These are phyloP conservation scores for Triangularia verruculosa DNA, from an alignment of 2,329 filamentous ascomycete genomes.

Conservation along the genomic window DNA sequence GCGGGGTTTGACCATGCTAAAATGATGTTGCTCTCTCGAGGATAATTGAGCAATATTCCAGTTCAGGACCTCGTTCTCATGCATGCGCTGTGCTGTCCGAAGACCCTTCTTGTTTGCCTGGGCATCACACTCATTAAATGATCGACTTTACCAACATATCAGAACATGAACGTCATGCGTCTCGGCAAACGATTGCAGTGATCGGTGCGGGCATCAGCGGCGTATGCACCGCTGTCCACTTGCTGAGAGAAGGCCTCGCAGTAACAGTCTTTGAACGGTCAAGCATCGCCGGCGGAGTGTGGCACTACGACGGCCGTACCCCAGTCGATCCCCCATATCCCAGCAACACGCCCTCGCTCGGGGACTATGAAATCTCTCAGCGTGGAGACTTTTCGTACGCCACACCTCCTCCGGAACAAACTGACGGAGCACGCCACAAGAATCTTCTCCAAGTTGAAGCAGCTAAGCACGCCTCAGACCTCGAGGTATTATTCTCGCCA, in stretches of 20 bases:
- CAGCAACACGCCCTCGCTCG: slow-evolving; percentile 29
- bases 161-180: neutral
- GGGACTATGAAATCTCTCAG: slow-evolving; percentile 29
- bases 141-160: slow-evolving; percentile 44
- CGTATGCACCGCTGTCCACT: slow-evolving; percentile 38
- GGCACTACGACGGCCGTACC: slow-evolving; percentile 36
- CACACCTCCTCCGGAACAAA: slow-evolving; percentile 22
- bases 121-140: no score
- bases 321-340: slow-evolving; percentile 35
- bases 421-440: neutral
- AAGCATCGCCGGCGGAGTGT: slow-evolving; percentile 36
- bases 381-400: slow-evolving; percentile 20
- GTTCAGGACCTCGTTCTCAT: neutral
- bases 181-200: slow-evolving; percentile 33
- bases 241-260: slow-evolving; percentile 35
- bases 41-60: neutral
- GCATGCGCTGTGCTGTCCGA: neutral
- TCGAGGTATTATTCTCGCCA: slow-evolving; percentile 33
- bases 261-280: slow-evolving; percentile 41
- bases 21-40: neutral
- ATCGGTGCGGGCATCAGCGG: slow-evolving; percentile 42
- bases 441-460: neutral
- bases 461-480: slow-evolving; percentile 30
- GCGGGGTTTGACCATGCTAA: neutral
- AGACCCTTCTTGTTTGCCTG: no score